These are phyloP conservation scores for Helicostylum pulchrum DNA, from an alignment of 192 early-diverging fungal genomes.

Conservation along the genomic window DNA sequence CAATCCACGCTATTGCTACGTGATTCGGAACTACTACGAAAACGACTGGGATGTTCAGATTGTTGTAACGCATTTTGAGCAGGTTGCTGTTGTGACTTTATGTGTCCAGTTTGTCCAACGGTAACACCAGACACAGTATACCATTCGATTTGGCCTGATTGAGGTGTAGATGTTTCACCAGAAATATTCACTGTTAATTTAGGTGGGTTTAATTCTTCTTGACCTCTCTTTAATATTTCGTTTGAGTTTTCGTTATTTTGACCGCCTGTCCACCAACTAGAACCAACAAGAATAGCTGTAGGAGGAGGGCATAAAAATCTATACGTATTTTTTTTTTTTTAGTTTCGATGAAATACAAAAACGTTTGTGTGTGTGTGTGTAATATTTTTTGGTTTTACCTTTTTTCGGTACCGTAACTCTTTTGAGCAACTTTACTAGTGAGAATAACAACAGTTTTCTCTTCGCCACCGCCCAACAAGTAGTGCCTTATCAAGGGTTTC, in stretches of 20 bases:
- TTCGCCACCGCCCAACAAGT: conserved; percentile 42
- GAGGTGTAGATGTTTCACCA: conserved; percentile 44
- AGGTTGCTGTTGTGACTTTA: conserved; percentile 6
- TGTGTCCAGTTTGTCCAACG: conserved; percentile 29
- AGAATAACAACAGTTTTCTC: conserved; percentile 73
- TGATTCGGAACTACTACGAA: conserved; percentile 14
- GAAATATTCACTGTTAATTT: conserved; percentile 58
- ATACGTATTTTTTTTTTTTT: conserved; percentile 1
- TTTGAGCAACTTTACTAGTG: conserved; percentile 88
- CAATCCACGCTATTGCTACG: conserved; percentile 23
- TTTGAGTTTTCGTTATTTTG: not conserved
- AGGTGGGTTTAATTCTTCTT: conserved; percentile 32
- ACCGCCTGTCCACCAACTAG: conserved; percentile 62
- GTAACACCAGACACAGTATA: conserved; percentile 38
- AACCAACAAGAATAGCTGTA: conserved; percentile 73
- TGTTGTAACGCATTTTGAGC: not conserved
- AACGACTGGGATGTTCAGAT: conserved; percentile 12
- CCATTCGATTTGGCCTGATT: conserved; percentile 56
- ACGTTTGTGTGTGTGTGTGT: not conserved
- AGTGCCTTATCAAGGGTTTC: conserved; percentile 46
- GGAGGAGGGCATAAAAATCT: conserved; percentile 83
- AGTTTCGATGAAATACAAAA: not conserved
- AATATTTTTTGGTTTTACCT: conserved; percentile 40
- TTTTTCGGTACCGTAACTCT: conserved; percentile 91
- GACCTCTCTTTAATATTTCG: not conserved